These are phyloP conservation scores for Diplosphaera chodatii DNA, from an alignment of 139 green algal species.

Conservation along the genomic window DNA sequence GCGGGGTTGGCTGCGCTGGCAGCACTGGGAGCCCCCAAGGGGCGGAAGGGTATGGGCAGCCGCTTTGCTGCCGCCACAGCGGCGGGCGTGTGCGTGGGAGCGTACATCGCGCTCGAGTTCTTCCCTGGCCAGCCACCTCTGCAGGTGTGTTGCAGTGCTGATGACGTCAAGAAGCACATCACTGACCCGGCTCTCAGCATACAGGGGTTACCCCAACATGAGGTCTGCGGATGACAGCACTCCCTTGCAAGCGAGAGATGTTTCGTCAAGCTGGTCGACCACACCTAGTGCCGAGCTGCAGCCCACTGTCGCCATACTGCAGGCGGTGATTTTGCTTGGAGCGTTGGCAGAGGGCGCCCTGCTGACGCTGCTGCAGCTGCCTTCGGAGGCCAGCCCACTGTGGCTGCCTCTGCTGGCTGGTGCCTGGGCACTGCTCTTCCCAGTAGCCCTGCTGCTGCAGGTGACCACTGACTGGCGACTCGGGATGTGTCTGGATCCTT, in stretches of 20 bases:
- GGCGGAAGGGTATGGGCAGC: constrained; percentile 1
- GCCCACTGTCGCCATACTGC: background rate
- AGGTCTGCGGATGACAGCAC: too few relatives aligned
- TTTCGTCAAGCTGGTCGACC: too few relatives aligned
- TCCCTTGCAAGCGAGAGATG: too few relatives aligned
- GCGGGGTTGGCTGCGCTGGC: constrained; percentile 15
- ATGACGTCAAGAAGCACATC: too few relatives aligned
- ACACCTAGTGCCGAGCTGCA: too few relatives aligned
- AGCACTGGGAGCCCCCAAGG: constrained; percentile 5
- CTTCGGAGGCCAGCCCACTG: constrained; percentile 19
- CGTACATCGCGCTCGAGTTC: constrained; percentile 83
- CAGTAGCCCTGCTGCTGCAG: constrained; percentile 47
- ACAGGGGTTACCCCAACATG: too few relatives aligned
- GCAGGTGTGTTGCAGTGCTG: too few relatives aligned
- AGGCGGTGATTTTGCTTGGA: constrained; percentile 44
- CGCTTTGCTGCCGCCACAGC: constrained; percentile 17
- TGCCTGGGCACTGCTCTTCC: constrained; percentile 44
- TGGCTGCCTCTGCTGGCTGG: constrained; percentile 53
- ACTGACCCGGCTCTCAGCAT: too few relatives aligned
- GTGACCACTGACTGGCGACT: too few relatives aligned
- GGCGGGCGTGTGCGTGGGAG: constrained; percentile 51
- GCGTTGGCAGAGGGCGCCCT: constrained; percentile 57
- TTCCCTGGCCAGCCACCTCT: constrained; percentile 63
- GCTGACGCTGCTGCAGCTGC: constrained; percentile 66
- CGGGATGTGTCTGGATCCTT: too few relatives aligned